Percentiles rank a stretch among this genome's conserved stretches.
These are phyloP conservation scores for Suillus ampliporus DNA, from an alignment of 768 basidiomycete genomes.

Conservation along the genomic window DNA sequence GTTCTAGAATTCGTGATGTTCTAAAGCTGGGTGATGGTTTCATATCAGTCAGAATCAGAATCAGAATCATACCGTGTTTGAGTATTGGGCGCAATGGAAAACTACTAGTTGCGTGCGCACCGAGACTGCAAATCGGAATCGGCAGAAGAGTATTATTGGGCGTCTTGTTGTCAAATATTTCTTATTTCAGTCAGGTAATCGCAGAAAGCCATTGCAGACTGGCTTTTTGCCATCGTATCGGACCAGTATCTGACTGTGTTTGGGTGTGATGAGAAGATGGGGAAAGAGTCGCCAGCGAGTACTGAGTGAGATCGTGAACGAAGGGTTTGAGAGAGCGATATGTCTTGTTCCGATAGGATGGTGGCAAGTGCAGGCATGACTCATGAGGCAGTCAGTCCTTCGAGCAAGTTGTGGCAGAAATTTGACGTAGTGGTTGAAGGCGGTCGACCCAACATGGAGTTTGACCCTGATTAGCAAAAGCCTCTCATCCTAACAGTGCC, in stretches of 20 bases:
- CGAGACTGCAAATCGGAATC: no score
- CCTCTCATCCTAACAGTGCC: conserved; percentile 6
- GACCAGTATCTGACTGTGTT: no score
- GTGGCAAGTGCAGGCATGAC: neutral
- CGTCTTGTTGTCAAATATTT: no score
- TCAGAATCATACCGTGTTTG: neutral
- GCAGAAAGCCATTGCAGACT: no score
- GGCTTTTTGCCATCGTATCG: no score
- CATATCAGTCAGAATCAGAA: neutral
- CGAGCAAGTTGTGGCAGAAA: neutral
- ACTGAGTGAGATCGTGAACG: neutral
- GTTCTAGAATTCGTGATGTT: neutral
- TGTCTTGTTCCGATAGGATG: neutral
- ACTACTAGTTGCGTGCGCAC: neutral
- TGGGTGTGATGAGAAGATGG: neutral
- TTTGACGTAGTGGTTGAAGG: no score
- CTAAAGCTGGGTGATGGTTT: neutral
- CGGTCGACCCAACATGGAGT: neutral
- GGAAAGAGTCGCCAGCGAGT: neutral
- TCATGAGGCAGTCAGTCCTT: no score
- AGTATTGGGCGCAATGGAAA: neutral
- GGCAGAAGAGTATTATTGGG: neutral
- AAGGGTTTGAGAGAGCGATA: neutral
- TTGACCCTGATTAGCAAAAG: neutral
- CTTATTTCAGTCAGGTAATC: no score